Base-by-base conservation (phyloP, 345 rosid species). In the Rubroshorea leprosula region DNA sequence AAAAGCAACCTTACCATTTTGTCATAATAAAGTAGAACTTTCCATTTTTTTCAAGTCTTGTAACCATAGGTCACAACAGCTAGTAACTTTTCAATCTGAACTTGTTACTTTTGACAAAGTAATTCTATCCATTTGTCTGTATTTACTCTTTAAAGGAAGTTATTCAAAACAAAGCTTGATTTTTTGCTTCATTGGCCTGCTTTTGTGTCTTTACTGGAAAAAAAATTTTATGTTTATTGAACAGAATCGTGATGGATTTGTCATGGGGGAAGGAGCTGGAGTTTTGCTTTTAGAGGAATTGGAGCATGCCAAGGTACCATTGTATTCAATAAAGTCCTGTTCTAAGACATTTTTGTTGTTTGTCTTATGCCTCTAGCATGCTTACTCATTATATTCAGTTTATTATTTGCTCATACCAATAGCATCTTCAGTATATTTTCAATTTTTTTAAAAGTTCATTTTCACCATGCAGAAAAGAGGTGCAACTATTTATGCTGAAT, bases 251-350 rank as follows among this genome's bases (percentile, higher is more conserved):
- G 98, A 92, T 84, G 98, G 98, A 71, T 88, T 92, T 53, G 98
- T 92, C 27, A 86, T 92, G 89, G 98, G 98, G 20, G 96, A 92
- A 72, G 98, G 98, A 78, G 87, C 96, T 45, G 96, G 98, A 39
- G 98, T 92, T 74, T 72, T 92, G 72, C 90, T 92, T 69, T 68
- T 92, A 74, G 98, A 89, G 75, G 96, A 89, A 71, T 68, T 89
- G 57, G 98, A 92, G 74, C 98, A 92, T 83, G 97, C 97, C 41
- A 84, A 88, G 98, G 98, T 91, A 81, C 52, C 26, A 23, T 55
- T 61, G 13, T 8, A 46, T 25, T 44, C 41, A 18, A 55, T 11
- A 55, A 45, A 43, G 31, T 55, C 51, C 19, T 67, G 35, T 24
- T 20, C 29, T 51, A 13, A 54, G 18, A 18, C 63, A 51, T 51